These are phyloP conservation scores for Ustilago cynodontis DNA, from an alignment of 1,284 basidiomycete species.

Conservation along the genomic window DNA sequence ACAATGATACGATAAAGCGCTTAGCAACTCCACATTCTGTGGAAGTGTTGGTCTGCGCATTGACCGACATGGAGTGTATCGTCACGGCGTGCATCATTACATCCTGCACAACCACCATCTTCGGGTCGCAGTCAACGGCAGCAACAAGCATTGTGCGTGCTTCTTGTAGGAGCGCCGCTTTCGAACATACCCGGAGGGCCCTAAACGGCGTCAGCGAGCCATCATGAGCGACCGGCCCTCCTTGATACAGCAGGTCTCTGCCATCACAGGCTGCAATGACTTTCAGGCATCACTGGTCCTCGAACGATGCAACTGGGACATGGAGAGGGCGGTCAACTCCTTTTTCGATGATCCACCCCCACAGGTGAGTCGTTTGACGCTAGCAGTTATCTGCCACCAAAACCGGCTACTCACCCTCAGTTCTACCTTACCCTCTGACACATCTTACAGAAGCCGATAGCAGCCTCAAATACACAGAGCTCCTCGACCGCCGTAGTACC, in stretches of 20 bases:
- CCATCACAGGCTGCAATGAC: conserved; percentile 47
- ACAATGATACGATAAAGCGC: conserved; percentile 6
- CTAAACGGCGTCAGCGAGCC: neutral
- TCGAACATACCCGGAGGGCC: neutral
- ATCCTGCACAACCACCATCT: neutral
- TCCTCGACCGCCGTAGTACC: conserved; percentile 27
- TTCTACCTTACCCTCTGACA: neutral
- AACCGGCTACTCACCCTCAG: neutral
- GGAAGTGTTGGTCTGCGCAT: conserved; percentile 26
- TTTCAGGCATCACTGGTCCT: conserved; percentile 35
- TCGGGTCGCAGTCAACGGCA: neutral
- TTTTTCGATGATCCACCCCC: conserved; percentile 53
- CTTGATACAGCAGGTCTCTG: conserved; percentile 36
- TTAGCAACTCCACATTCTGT: conserved; percentile 15
- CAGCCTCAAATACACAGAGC: conserved; percentile 10
- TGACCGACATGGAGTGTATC: neutral
- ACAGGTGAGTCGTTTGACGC: conserved; percentile 26
- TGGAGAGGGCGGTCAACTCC: conserved; percentile 42
- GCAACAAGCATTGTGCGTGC: neutral
- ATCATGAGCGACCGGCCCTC: conserved; percentile 27
- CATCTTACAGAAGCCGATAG: conserved; percentile 10
- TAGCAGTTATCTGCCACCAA: too few species aligned
- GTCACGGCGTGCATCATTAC: neutral
- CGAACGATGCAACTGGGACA: conserved; percentile 34
- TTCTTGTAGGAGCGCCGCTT: neutral